Conservation (phyloP, 1,139 yeast genomes). For the Pichia sp. region DNA sequence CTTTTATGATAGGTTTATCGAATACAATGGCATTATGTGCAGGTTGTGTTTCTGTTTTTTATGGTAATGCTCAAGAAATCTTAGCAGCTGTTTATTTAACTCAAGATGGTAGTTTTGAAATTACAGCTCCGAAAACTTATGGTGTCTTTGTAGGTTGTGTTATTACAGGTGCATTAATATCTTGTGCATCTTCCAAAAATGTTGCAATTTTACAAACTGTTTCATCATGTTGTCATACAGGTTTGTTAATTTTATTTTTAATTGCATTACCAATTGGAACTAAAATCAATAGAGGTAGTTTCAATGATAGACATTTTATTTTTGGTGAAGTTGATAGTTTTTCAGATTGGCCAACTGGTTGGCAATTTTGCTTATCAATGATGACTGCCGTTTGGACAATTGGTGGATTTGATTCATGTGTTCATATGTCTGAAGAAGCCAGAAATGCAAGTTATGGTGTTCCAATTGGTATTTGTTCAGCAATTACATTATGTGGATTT, state of each 20-base stretch:
- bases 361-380: neutral
- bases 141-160: neutral
- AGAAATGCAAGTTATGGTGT: neutral
- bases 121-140: neutral
- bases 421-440: neutral
- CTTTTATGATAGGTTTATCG: neutral
- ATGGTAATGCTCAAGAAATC: neutral
- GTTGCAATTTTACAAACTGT: neutral
- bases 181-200: neutral
- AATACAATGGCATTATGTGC: neutral
- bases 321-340: neutral
- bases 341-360: neutral
- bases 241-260: neutral
- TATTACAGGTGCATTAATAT: neutral
- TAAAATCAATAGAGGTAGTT: neutral
- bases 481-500: neutral
- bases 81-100: neutral
- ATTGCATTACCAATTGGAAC: neutral
- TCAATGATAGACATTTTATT: neutral
- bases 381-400: neutral
- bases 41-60: neutral
- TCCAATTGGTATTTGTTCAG: neutral
- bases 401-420: neutral
- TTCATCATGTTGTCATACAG: neutral
- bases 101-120: neutral